Evolutionary conservation across 768 basidiomycete genomes (phyloP).

Genomic region (Symmetrospora coprosmae): DNA sequence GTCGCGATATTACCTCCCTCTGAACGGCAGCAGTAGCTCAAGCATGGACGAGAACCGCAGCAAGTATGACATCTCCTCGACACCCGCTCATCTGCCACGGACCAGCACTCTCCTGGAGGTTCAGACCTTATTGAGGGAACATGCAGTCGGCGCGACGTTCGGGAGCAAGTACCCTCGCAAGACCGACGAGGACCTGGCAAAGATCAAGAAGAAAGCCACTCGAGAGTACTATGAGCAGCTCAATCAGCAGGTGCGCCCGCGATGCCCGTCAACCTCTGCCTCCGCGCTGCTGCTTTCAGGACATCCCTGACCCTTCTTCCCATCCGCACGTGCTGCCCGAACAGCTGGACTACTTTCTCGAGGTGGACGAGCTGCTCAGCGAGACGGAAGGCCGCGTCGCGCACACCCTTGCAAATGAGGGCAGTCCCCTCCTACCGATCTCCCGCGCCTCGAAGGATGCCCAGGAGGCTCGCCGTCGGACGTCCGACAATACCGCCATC

Average conservation of each 20-base stretch:
- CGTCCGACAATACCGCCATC: constrained; percentile 22
- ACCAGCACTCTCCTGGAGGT: background rate
- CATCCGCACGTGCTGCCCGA: no score
- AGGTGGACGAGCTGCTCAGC: constrained; percentile 14
- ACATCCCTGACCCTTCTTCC: background rate
- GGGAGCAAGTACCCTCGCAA: background rate
- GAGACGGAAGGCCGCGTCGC: constrained; percentile 9
- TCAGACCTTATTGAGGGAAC: constrained; percentile 1
- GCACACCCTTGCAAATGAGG: constrained; percentile 2
- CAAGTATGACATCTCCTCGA: no score
- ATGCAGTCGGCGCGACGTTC: background rate
- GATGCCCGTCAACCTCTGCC: background rate
- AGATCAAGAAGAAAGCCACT: constrained; percentile 12
- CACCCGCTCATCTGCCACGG: background rate
- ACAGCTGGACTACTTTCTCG: constrained; percentile 19
- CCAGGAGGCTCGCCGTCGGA: background rate
- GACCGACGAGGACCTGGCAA: constrained; percentile 1
- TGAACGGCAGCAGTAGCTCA: no score
- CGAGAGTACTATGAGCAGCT: constrained; percentile 4
- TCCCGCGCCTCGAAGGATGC: constrained; percentile 5
- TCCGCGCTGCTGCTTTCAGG: no score
- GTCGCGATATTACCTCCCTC: no score
- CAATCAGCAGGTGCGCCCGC: background rate
- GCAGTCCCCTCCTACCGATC: constrained; percentile 9
- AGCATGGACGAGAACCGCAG: no score